These are phyloP conservation scores for Theobroma grandiflorum DNA, from an alignment of 441 rosid species.

Conservation along the genomic window DNA sequence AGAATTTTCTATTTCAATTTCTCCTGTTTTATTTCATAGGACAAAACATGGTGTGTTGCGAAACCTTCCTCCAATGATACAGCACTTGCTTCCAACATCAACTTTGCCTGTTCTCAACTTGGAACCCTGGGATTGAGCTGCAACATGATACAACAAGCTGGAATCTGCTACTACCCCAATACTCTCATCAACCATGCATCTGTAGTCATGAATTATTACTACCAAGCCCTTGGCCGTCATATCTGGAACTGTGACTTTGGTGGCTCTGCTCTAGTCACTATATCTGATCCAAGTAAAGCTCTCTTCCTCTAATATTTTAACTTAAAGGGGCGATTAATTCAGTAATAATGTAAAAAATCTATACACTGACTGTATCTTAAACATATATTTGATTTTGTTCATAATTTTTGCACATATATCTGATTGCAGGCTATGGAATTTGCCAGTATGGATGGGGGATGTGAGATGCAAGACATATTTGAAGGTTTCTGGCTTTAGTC, in stretches of 20 bases:
- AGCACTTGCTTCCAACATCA: slow-evolving; percentile 5
- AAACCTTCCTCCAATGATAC: slow-evolving; percentile 13
- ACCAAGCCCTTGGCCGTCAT: slow-evolving; percentile 32
- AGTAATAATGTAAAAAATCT: too few species aligned
- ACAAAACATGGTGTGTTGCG: slow-evolving; percentile 34
- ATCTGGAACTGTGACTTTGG: slow-evolving; percentile 39
- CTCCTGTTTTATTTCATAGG: background rate
- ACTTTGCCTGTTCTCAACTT: slow-evolving; percentile 18
- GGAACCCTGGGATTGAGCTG: slow-evolving; percentile 12
- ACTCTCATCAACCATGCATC: slow-evolving; percentile 48
- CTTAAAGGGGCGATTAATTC: background rate
- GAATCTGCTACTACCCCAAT: slow-evolving; percentile 42
- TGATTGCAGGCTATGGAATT: slow-evolving; percentile 27
- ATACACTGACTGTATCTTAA: too few species aligned
- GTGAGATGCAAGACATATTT: background rate
- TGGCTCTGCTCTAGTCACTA: slow-evolving; percentile 31
- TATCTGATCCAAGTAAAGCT: slow-evolving; percentile 42
- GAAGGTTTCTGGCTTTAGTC: background rate
- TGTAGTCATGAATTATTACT: slow-evolving; percentile 45
- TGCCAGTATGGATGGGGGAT: slow-evolving; percentile 12
- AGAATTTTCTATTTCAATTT: background rate
- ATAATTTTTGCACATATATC: background rate
- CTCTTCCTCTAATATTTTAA: background rate
- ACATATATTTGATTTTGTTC: background rate
- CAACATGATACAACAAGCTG: slow-evolving; percentile 31